These are phyloP conservation scores for Diophrys appendiculata DNA, from an alignment of 73 alveolate genomes.

Conservation along the genomic window DNA sequence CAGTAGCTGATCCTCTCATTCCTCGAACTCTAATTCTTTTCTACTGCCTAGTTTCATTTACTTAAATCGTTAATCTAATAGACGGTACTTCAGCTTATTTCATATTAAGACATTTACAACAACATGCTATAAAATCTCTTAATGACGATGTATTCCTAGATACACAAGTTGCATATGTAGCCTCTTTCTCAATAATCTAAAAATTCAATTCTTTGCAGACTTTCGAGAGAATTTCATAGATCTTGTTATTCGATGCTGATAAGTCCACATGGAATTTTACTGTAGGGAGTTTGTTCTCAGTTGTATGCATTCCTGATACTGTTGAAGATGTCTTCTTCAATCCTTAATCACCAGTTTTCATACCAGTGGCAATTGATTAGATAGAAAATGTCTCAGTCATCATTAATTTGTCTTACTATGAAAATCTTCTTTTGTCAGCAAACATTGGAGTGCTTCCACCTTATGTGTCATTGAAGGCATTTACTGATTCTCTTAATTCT, in stretches of 20 bases:
- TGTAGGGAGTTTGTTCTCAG: not conserved
- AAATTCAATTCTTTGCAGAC: conserved; percentile 18
- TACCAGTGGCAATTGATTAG: not conserved
- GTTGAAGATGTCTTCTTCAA: not conserved
- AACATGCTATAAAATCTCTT: conserved; percentile 16
- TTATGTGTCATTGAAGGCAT: too few species aligned
- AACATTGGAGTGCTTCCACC: too few species aligned
- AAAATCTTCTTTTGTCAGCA: too few species aligned
- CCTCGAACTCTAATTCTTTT: conserved; percentile 45
- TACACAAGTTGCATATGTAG: conserved; percentile 44
- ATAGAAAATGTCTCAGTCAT: not conserved
- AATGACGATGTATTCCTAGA: conserved; percentile 33
- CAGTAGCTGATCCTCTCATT: conserved; percentile 40
- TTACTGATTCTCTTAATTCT: too few species aligned
- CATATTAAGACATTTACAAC: conserved; percentile 7
- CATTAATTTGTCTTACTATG: not conserved
- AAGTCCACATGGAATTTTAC: not conserved
- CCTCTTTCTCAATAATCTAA: conserved; percentile 45
- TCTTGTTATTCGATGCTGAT: not conserved
- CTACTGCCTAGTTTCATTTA: conserved; percentile 31
- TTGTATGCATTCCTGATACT: not conserved
- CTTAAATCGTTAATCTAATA: conserved; percentile 22
- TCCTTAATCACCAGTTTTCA: not conserved
- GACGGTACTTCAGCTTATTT: conserved; percentile 18
- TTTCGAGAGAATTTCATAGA: conserved; percentile 24